Percentiles rank a stretch among this genome's conserved stretches.
phyloP scores from a whole-genome alignment of 192 early-diverging fungal genomes.

The Coemansia sp. region DNA sequence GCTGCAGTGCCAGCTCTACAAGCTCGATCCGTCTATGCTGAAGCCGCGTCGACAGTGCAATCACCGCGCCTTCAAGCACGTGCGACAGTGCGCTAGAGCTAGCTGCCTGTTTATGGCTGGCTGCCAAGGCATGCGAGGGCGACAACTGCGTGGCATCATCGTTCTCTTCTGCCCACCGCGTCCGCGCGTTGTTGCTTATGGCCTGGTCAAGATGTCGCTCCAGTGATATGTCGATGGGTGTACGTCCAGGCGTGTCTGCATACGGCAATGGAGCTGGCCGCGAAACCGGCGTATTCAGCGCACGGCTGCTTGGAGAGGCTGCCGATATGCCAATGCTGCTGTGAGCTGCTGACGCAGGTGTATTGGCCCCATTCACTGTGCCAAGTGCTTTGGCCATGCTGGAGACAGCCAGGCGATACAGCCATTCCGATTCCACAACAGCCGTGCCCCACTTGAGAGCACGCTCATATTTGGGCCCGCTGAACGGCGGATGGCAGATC shows the following conservation, averaged over 20 bases:
- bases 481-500: slow-evolving; percentile 59
- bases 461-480: slow-evolving; percentile 71
- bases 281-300: slow-evolving; percentile 12
- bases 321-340: background rate
- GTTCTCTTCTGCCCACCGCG: background rate
- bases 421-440: slow-evolving; percentile 62
- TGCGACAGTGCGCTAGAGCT: slow-evolving; percentile 6
- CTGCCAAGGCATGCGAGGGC: slow-evolving; percentile 7
- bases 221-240: slow-evolving; percentile 42
- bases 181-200: slow-evolving; percentile 23
- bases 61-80: slow-evolving; percentile 30
- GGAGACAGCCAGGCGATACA: slow-evolving; percentile 25
- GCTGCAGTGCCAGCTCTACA: slow-evolving; percentile 20
- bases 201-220: slow-evolving; percentile 41
- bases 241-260: slow-evolving; percentile 34
- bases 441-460: slow-evolving; percentile 70
- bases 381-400: background rate
- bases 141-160: slow-evolving; percentile 43
- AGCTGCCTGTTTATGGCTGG: slow-evolving; percentile 8
- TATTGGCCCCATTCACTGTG: background rate
- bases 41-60: slow-evolving; percentile 37
- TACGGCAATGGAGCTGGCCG: slow-evolving; percentile 2
- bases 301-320: background rate
- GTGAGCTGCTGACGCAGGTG: background rate
- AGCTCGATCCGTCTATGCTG: slow-evolving; percentile 40